Conservation (phyloP, 345 rosid genomes). For the Populus ilicifolia region DNA sequence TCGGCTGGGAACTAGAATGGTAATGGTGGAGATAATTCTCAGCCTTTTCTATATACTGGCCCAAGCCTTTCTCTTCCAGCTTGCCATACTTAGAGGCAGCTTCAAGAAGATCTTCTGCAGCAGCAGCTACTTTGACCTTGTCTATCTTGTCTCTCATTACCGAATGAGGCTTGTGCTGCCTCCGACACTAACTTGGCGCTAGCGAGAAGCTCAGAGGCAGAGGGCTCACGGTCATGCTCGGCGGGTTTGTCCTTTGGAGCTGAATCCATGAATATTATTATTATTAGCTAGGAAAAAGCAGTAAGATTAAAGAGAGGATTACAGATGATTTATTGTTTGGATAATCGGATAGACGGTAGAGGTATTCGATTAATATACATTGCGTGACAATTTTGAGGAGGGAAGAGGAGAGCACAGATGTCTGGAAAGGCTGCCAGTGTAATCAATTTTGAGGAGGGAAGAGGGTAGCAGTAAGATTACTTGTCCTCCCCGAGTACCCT, state of each 20-base stretch:
- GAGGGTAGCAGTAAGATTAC: too few relatives aligned
- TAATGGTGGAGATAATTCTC: conserved; percentile 62
- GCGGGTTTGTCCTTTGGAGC: conserved; percentile 1
- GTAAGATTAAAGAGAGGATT: neutral
- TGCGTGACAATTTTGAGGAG: neutral
- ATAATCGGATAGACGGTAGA: neutral
- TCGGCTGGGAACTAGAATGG: conserved; percentile 31
- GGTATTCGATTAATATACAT: neutral
- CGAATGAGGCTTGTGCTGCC: conserved; percentile 47
- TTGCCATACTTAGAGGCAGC: conserved; percentile 69
- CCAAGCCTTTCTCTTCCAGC: conserved; percentile 51
- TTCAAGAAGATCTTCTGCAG: conserved; percentile 51
- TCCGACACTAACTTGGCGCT: conserved; percentile 66
- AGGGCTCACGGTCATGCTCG: conserved; percentile 29
- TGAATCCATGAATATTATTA: conserved; percentile 17
- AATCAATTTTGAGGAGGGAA: neutral
- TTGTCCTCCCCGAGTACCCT: neutral
- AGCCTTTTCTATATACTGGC: conserved; percentile 66
- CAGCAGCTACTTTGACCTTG: conserved; percentile 54
- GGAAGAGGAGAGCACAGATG: neutral
- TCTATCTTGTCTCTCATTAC: conserved; percentile 47
- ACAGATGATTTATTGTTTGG: neutral
- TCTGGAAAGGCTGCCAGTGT: neutral
- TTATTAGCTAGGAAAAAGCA: neutral
- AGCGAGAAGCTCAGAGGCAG: conserved; percentile 51